Conservation (phyloP, 441 rosid genomes). For the Pelargonium citronellum region DNA sequence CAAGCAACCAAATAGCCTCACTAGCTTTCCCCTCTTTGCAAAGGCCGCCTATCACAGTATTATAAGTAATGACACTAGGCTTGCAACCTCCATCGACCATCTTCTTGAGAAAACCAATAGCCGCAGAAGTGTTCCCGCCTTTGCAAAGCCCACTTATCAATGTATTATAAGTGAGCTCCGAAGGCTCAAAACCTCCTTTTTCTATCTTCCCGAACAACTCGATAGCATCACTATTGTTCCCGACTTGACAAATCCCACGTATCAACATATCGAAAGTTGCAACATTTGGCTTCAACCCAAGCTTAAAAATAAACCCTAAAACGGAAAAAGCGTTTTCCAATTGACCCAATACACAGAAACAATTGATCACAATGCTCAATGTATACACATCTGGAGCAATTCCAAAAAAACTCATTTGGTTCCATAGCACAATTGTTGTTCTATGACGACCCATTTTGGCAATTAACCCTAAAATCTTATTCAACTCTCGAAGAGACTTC, state of each 20-base stretch:
- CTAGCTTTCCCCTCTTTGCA: neutral
- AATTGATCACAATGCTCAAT: too few species aligned
- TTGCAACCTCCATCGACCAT: neutral
- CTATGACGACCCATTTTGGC: too few species aligned
- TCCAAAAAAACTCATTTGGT: too few species aligned
- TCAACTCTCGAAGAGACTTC: too few species aligned
- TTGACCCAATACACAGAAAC: too few species aligned
- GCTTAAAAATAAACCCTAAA: neutral
- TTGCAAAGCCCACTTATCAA: neutral
- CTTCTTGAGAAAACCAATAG: neutral
- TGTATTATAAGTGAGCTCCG: neutral
- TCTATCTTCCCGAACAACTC: neutral
- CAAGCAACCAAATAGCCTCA: neutral
- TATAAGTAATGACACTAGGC: neutral
- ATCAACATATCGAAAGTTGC: neutral
- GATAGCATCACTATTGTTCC: too few species aligned
- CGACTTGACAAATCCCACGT: too few species aligned
- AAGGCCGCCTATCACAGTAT: neutral
- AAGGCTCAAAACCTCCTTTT: neutral
- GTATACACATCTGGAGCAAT: too few species aligned
- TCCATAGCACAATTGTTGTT: too few species aligned
- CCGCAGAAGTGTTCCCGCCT: neutral
- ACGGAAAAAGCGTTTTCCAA: neutral
- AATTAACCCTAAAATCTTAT: too few species aligned
- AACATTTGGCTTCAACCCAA: neutral